A percentile compares a stretch with the other conserved stretches of the same genome.
Conservation (phyloP, 768 basidiomycete species). For the Russula sp. region DNA sequence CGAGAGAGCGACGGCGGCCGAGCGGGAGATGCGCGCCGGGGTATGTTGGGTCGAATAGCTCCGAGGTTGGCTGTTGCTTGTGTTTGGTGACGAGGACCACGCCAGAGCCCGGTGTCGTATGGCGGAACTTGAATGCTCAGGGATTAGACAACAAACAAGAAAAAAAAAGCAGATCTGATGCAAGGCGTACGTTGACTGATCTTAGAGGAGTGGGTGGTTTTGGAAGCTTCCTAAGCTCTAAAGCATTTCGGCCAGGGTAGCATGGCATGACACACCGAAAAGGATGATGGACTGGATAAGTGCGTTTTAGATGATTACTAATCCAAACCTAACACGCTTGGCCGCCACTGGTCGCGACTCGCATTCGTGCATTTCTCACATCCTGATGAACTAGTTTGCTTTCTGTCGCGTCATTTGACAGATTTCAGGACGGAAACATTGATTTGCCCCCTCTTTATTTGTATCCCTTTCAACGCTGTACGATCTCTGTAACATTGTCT, state of each 20-base stretch:
- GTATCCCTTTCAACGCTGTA: no score
- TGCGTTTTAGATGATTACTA: no score
- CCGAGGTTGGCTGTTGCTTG: background rate
- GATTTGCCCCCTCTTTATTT: no score
- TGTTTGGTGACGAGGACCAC: background rate
- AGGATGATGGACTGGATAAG: no score
- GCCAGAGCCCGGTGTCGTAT: conserved; percentile 9
- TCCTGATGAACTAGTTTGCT: no score
- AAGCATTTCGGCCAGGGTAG: conserved; percentile 8
- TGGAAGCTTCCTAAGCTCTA: conserved; percentile 2
- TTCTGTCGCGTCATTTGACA: no score
- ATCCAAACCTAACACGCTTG: no score
- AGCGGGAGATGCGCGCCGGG: conserved; percentile 4
- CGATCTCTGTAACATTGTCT: no score
- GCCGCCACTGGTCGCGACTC: no score
- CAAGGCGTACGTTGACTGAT: conserved; percentile 7
- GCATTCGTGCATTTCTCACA: no score
- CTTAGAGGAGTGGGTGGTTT: background rate
- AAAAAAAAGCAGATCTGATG: background rate
- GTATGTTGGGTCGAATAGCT: conserved; percentile 5
- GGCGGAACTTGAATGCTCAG: background rate
- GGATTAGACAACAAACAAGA: background rate
- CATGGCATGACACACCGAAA: background rate
- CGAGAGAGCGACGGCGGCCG: background rate
- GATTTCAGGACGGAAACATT: no score